Base-by-base conservation (phyloP, 2,329 filamentous ascomycete genomes). In the Fusarium dimerum region DNA sequence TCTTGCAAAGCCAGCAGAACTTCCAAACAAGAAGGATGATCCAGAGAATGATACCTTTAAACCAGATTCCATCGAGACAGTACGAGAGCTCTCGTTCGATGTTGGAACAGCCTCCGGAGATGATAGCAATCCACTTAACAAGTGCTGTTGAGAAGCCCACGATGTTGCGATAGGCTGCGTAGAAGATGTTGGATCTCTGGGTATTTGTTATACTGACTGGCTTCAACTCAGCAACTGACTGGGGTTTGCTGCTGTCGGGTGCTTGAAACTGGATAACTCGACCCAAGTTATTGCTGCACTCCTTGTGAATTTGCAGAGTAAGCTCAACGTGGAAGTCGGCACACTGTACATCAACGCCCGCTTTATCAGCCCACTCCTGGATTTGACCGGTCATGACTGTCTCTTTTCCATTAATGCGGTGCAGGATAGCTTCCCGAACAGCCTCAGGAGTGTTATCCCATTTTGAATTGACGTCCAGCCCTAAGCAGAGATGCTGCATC, bases 121-220 rank as follows among this genome's bases (percentile, higher is more conserved):
- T 45, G 34, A 56, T 54, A 26, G 54, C 54, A 17, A 54, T 42
- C 54, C 54, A 56, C 42, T 56, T 56, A 26, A 56, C 54, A 32
- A 56, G 45, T 7, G 5, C 41, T 17, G 11, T 43, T 40, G 8
- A 51, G 11, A 5, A 32, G 17, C 44, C 48, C 44, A 41, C 36
- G 47, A 9, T 43, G 32, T 9, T 12, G 13, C 32, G 32, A 10
- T 36, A 36, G 10, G 32, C 13, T 12, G 32, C 32, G 32, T 36
- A 36, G 32, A 36, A 36, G 10, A 36, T 36, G 32, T 36, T 36
- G 32, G 32, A 12, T 36, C 11, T 3, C 6, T 36, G 34, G 15
- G 11, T 5, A 10, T 36, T 11, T 12, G 13, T 43, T 10, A 53
- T 53, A 11, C 38, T 18, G 9, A 53, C 40, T 11, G 51, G 51